Base-by-base conservation (phyloP, 805 yeast species). In the Metschnikowia kunwiensis region DNA sequence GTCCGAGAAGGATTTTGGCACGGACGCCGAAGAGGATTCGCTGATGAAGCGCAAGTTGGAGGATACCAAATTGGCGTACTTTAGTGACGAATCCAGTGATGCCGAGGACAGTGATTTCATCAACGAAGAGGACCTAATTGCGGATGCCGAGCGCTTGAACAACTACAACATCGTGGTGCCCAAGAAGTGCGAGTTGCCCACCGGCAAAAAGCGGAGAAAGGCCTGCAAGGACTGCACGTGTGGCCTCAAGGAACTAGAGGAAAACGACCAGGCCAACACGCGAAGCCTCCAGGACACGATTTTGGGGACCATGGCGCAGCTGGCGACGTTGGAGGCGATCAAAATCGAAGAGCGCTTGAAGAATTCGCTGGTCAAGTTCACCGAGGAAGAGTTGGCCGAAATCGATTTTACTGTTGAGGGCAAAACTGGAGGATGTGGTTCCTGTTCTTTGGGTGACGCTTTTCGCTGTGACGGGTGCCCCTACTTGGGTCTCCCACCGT, bases 191-290 rank as follows among this genome's bases (percentile, higher is more conserved):
- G 76, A 73, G 46, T 54, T 62, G 40, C 63, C 70, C 12, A 67
- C 55, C 30, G 79, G 78, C 24, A 75, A 73, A 49, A 76, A 74
- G 63, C 75, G 95, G 58, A 78, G 91, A 68, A 87, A 81, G 64
- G 98, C 99, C 0, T 93, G 99, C 69, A 93, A 89, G 64, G 96
- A 93, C 63, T 93, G 99, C 63, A 83, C 97, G 0, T 93, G 99
- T 69, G 99, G 99, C 5, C 72, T 93, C 46, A 88, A 84, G 51
- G 99, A 93, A 59, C 62, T 74, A 35, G 96, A 93, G 65, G 89
- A 83, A 42, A 67, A 63, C 34, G 86, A 78, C 72, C 78, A 53
- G 42, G 55, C 38, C 47, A 55, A 53, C 49, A 74, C 61, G 57
- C 60, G 67, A 48, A 58, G 58, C 42, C 48, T 72, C 29, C 80